A percentile compares a stretch with the other conserved stretches of the same genome.
phyloP scores from a whole-genome alignment of 139 green algal species.

The Micromonas commoda region DNA sequence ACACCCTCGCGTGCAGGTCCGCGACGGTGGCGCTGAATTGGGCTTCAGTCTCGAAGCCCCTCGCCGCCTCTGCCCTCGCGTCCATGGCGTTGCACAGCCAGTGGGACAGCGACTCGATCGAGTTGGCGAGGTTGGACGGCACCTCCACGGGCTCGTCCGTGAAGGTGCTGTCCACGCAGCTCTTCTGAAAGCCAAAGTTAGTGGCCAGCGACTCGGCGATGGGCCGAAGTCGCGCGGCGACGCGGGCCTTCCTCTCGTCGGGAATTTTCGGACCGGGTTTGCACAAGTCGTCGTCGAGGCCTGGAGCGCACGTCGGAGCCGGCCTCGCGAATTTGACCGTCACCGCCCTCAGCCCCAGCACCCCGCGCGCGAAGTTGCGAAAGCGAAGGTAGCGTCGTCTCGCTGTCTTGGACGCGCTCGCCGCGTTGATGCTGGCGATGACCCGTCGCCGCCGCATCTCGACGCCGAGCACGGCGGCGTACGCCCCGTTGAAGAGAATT shows the following conservation, averaged over 20 bases:
- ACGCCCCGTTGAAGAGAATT: constrained; percentile 7
- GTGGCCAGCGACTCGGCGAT: not conserved
- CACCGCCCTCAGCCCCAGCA: not conserved
- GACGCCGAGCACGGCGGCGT: not conserved
- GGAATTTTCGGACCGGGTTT: not conserved
- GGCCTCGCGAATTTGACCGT: not conserved
- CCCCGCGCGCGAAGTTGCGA: not conserved
- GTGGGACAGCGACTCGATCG: not conserved
- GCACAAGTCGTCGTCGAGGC: not conserved
- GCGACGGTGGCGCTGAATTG: constrained; percentile 1
- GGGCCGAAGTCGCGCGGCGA: not conserved
- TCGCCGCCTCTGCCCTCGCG: not conserved
- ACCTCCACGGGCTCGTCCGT: not conserved
- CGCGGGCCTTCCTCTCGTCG: not conserved
- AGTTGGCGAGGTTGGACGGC: not conserved
- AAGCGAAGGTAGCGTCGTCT: not conserved
- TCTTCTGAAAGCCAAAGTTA: constrained; percentile 13
- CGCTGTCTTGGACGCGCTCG: not conserved
- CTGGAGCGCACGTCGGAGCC: not conserved
- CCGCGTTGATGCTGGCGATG: not conserved
- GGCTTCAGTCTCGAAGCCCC: not conserved
- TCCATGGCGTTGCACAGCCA: not conserved
- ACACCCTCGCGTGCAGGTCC: constrained; percentile 18
- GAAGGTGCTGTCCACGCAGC: not conserved
- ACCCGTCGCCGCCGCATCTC: constrained; percentile 5